Evolutionary conservation across 164 flowering plant species (phyloP), one percentile per base, ranked within the genome.

Genomic region (Platanus orientalis): DNA sequence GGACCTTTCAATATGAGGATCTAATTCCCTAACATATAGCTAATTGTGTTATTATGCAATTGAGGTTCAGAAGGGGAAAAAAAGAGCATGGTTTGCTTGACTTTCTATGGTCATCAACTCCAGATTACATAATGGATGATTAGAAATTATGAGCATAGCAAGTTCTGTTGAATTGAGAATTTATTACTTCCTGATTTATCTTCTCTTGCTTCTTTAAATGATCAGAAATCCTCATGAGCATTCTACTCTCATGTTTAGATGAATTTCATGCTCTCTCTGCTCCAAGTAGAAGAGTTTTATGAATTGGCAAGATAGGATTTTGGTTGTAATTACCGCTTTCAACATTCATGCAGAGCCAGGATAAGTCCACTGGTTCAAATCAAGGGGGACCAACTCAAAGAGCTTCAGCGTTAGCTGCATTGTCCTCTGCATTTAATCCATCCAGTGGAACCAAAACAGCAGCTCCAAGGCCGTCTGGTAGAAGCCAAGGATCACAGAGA

Each of bases 381-480:
- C 80, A 80, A 34, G 92, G 84, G 44, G 98, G 99, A 61, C 86
- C 89, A n/a, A 89, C 92, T 55, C 98, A 93, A 81, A 81, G 98
- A 72, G 97, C 97, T 63, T 81, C 87, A 51, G 98, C 98, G 62
- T 76, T 93, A 65, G 98, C 98, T 70, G 98, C 98, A 54, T 77
- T 93, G 61, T 62, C 77, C 51, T 76, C 83, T 71, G 98, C 98
- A 49, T 93, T 93, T 65, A 90, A 65, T 69, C 83, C 98, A 57
- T 78, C 94, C 2, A 58, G 89, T 47, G 80, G 68, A 56, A 34
- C 70, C 21, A 89, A 72, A 77, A 53, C 51, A 36, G 27, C 85
- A 54, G 57, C 75, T 56, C 45, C 82, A 21, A 83, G 71, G 73
- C 60, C 82, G 58, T 64, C 80, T 56, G 67, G 71, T 1, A 7